Percentiles rank a stretch among this genome's conserved stretches.
These are phyloP conservation scores for Saxophila tyrrhenica DNA, from an alignment of 495 filamentous ascomycete genomes.

Conservation along the genomic window DNA sequence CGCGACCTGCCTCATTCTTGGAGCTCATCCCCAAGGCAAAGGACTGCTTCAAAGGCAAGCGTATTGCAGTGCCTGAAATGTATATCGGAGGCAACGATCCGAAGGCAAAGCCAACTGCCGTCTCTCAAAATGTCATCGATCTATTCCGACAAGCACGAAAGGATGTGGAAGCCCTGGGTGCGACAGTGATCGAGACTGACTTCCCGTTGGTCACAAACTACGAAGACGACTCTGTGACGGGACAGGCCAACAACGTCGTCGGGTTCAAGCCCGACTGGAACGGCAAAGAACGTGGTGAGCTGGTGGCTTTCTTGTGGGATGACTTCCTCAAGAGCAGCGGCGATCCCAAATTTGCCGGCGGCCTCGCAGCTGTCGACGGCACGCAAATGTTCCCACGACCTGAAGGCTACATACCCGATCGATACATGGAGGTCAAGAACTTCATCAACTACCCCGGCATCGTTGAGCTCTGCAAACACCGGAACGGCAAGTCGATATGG, in stretches of 20 bases:
- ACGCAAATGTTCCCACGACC: constrained; percentile 22
- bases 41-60: constrained; percentile 19
- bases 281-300: constrained; percentile 20
- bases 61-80: constrained; percentile 26
- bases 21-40: neutral
- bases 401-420: constrained; percentile 19
- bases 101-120: constrained; percentile 12
- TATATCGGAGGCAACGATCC: constrained; percentile 24
- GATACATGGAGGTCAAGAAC: constrained; percentile 21
- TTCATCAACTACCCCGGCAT: constrained; percentile 20
- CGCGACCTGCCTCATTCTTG: constrained; percentile 1
- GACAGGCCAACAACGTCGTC: constrained; percentile 21
- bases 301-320: constrained; percentile 29
- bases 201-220: constrained; percentile 30
- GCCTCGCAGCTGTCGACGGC: constrained; percentile 20
- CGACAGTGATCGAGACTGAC: constrained; percentile 26
- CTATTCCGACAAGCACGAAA: constrained; percentile 23
- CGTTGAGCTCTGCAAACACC: constrained; percentile 9
- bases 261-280: constrained; percentile 24
- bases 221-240: constrained; percentile 19
- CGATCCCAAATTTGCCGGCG: constrained; percentile 13
- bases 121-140: constrained; percentile 16
- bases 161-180: constrained; percentile 24
- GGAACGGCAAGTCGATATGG: constrained; percentile 12
- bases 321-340: constrained; percentile 24